These are phyloP conservation scores for Lentinula aciculospora DNA, from an alignment of 768 basidiomycete genomes.

Conservation along the genomic window DNA sequence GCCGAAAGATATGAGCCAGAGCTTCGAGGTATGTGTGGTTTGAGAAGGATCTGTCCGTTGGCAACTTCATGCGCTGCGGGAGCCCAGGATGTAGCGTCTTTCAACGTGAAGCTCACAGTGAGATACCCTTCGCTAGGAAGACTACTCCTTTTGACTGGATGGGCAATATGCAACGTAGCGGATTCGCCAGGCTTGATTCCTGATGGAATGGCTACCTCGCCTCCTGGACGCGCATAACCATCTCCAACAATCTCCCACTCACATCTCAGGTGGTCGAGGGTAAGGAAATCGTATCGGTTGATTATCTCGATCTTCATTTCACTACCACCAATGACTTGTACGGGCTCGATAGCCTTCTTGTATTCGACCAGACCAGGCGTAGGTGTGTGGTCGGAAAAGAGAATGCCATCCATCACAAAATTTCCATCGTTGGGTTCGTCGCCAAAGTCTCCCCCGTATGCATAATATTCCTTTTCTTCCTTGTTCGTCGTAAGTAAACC, in stretches of 20 bases:
- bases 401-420: constrained; percentile 10
- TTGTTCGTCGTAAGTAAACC: constrained; percentile 3
- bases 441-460: constrained; percentile 11
- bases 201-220: constrained; percentile 1
- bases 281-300: constrained; percentile 10
- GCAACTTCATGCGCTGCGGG: constrained; percentile 9
- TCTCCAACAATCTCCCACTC: constrained; percentile 2
- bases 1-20: background rate
- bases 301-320: constrained; percentile 3
- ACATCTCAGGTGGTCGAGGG: constrained; percentile 8
- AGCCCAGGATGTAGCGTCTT: constrained; percentile 3
- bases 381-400: constrained; percentile 7
- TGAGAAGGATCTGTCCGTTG: constrained; percentile 6
- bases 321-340: constrained; percentile 5
- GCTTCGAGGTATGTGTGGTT: background rate
- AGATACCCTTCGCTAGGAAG: background rate
- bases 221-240: background rate
- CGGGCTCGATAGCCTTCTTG: constrained; percentile 9
- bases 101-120: constrained; percentile 1
- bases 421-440: constrained; percentile 8
- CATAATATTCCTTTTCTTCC: constrained; percentile 7
- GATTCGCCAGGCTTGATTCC: constrained; percentile 1
- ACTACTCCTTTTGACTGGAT: background rate
- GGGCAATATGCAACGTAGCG: background rate
- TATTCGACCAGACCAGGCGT: constrained; percentile 7